phyloP scores from a whole-genome alignment of 352 stramenopile genomes.

The Globisporangium paddicum region DNA sequence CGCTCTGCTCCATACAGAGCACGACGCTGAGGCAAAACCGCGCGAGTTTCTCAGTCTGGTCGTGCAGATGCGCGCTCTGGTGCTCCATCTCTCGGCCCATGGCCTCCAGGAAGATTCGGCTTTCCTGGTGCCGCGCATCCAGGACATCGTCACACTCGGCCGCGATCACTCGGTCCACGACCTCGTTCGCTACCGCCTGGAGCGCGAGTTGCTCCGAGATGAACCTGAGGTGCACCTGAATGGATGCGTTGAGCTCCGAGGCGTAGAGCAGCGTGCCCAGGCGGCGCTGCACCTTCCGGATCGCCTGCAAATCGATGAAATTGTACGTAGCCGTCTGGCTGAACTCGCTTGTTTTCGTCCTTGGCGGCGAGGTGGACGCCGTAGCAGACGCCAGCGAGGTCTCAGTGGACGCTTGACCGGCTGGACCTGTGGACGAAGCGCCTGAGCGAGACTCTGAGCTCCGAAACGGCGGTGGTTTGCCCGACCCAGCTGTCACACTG shows the following conservation, averaged over 20 bases:
- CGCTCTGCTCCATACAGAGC: constrained; percentile 50
- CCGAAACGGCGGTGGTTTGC: neutral
- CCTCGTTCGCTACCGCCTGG: constrained; percentile 56
- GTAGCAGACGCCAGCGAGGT: neutral
- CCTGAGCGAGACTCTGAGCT: neutral
- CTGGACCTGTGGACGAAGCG: neutral
- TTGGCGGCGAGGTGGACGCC: neutral
- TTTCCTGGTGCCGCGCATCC: constrained; percentile 36
- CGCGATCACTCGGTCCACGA: constrained; percentile 60
- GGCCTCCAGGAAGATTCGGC: constrained; percentile 49
- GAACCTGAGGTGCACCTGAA: constrained; percentile 48
- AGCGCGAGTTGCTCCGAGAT: constrained; percentile 51
- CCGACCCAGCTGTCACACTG: neutral
- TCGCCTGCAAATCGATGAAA: constrained; percentile 65
- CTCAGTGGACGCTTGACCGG: neutral
- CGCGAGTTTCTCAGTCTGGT: constrained; percentile 48
- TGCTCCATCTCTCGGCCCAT: constrained; percentile 43
- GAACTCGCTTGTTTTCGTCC: constrained; percentile 5
- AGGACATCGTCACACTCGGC: constrained; percentile 54
- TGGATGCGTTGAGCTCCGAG: constrained; percentile 49
- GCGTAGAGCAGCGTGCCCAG: constrained; percentile 68
- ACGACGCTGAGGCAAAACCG: constrained; percentile 60
- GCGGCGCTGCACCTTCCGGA: constrained; percentile 75
- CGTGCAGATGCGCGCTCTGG: constrained; percentile 54
- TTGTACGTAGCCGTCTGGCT: constrained; percentile 1